Percentiles rank a stretch among this genome's conserved stretches.
These are phyloP conservation scores for Fonsecaea pedrosoi DNA, from an alignment of 2,329 filamentous ascomycete genomes.

Conservation along the genomic window DNA sequence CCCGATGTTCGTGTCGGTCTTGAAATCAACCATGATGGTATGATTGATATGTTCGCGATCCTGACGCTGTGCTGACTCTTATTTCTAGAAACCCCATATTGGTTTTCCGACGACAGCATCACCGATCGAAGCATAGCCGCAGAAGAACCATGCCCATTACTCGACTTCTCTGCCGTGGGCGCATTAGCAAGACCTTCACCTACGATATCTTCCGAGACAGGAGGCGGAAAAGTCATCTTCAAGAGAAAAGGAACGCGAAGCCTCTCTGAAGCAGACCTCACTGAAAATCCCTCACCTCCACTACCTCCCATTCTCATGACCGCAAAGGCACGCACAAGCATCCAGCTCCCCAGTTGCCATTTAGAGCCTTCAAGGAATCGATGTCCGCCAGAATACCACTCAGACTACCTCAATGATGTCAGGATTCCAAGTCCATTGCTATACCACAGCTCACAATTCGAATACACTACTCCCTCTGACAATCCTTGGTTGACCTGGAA, in stretches of 20 bases:
- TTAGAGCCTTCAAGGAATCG: neutral
- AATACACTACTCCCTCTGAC: neutral
- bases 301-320: constrained; percentile 3
- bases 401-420: constrained; percentile 18
- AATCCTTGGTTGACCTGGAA: neutral
- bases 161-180: neutral
- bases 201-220: neutral
- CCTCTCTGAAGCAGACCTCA: neutral
- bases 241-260: neutral
- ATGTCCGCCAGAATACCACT: neutral
- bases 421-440: constrained; percentile 37
- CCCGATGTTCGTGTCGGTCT: constrained; percentile 26
- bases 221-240: neutral
- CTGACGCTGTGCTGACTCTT: neutral
- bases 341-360: constrained; percentile 5
- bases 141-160: neutral
- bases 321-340: neutral
- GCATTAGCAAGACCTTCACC: neutral
- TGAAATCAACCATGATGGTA: neutral
- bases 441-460: constrained; percentile 26
- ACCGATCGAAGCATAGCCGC: constrained; percentile 17
- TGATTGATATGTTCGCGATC: neutral
- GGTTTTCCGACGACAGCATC: neutral
- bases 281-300: neutral
- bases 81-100: neutral